Conservation (phyloP, 495 filamentous ascomycete species). For the Parathielavia hyrcaniae region DNA sequence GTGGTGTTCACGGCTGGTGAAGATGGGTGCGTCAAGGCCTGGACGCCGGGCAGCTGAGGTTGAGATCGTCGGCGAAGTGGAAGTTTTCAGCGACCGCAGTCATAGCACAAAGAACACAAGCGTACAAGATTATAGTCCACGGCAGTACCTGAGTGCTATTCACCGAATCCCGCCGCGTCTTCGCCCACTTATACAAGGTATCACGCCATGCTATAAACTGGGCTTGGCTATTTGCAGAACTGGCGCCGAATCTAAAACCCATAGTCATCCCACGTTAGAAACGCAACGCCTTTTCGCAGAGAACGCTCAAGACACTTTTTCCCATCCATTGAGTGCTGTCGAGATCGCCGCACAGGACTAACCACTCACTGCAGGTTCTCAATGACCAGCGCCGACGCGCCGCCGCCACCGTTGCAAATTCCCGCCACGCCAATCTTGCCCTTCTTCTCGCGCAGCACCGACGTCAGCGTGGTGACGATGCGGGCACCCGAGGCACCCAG, state of each 20-base stretch:
- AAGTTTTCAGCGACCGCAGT: neutral
- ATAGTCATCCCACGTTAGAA: conserved; percentile 10
- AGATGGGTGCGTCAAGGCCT: conserved; percentile 67
- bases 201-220: conserved; percentile 23
- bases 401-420: conserved; percentile 97
- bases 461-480: conserved; percentile 83
- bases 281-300: neutral
- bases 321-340: neutral
- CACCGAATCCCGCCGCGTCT: neutral
- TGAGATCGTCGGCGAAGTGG: neutral
- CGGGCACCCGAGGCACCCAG: conserved; percentile 89
- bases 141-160: too few species aligned
- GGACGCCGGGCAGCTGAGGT: conserved; percentile 37
- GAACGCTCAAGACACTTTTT: conserved; percentile 1
- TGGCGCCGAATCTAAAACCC: conserved; percentile 21
- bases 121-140: neutral
- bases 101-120: neutral
- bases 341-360: conserved; percentile 4
- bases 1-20: conserved; percentile 73
- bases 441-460: conserved; percentile 81
- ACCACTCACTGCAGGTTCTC: conserved; percentile 55
- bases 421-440: conserved; percentile 89
- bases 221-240: conserved; percentile 16
- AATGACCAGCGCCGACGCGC: conserved; percentile 83
- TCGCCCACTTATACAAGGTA: neutral